These are phyloP conservation scores for Aspergillus bridgeri DNA, from an alignment of 495 filamentous ascomycete species.

Conservation along the genomic window DNA sequence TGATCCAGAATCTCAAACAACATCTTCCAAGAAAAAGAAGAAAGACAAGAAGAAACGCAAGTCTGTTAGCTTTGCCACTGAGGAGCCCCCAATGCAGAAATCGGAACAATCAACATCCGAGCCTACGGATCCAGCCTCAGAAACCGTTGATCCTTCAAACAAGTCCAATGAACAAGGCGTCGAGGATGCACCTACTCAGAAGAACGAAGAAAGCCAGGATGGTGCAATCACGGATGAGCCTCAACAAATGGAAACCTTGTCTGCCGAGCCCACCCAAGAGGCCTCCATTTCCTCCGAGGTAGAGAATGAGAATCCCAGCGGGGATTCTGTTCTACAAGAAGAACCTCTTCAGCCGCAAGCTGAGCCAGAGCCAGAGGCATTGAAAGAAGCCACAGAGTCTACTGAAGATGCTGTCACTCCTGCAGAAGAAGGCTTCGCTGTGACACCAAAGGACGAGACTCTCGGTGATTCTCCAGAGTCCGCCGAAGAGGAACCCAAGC, in stretches of 20 bases:
- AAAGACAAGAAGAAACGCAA: conserved; percentile 37
- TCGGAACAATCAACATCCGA: background rate
- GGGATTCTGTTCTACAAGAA: background rate
- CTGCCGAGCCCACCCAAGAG: background rate
- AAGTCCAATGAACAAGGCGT: background rate
- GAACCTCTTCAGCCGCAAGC: background rate
- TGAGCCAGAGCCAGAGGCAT: background rate
- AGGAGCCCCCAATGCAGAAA: conserved; percentile 14
- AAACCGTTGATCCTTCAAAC: background rate
- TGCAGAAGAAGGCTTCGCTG: background rate
- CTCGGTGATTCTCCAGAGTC: background rate
- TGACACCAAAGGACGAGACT: background rate
- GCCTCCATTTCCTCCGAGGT: background rate
- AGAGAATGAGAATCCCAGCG: background rate
- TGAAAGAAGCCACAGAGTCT: background rate
- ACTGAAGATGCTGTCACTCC: background rate
- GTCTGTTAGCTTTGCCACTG: conserved; percentile 21
- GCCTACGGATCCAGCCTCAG: background rate
- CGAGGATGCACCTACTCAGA: background rate
- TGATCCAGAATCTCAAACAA: conserved; percentile 13
- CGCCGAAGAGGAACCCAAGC: background rate
- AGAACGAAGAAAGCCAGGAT: background rate
- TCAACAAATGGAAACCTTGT: background rate
- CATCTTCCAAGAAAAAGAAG: conserved; percentile 44
- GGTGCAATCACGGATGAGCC: background rate